Conservation (phyloP, 2,329 filamentous ascomycete species). For the Trichophyton benhamiae region DNA sequence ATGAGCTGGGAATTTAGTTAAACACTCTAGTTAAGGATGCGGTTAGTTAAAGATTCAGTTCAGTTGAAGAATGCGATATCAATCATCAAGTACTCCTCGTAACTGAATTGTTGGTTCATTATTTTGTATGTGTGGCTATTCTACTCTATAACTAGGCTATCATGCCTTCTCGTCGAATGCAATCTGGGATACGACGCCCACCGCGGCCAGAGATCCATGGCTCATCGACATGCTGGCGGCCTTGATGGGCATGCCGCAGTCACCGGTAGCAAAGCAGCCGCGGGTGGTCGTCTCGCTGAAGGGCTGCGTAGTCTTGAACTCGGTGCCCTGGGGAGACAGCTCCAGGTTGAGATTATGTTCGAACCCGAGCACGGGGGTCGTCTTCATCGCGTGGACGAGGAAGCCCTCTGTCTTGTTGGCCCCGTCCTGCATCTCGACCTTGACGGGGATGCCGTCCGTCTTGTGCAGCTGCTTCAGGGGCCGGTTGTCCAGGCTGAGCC, state of each 20-base stretch:
- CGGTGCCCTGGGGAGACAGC: not conserved
- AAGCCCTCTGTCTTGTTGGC: not conserved
- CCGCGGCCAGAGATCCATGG: not conserved
- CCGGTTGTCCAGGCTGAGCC: not conserved
- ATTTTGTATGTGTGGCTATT: not conserved
- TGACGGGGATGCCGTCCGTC: not conserved
- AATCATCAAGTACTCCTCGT: too few relatives aligned
- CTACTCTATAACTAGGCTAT: not conserved
- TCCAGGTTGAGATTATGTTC: not conserved
- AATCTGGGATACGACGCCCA: not conserved
- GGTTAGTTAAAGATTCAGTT: too few relatives aligned
- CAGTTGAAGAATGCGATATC: too few relatives aligned
- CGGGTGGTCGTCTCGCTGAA: constrained; percentile 3
- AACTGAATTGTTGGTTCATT: too few relatives aligned
- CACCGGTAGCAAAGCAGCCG: not conserved
- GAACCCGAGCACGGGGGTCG: not conserved
- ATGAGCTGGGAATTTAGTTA: too few relatives aligned
- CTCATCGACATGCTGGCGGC: not conserved
- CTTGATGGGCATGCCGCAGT: not conserved
- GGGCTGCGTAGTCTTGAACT: not conserved
- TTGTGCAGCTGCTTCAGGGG: not conserved
- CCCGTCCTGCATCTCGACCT: not conserved
- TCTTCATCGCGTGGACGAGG: not conserved
- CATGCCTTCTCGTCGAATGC: not conserved
- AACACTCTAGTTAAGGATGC: too few relatives aligned